Evolutionary conservation across 139 green algal genomes (phyloP).

Genomic region (Microglena sp.): DNA sequence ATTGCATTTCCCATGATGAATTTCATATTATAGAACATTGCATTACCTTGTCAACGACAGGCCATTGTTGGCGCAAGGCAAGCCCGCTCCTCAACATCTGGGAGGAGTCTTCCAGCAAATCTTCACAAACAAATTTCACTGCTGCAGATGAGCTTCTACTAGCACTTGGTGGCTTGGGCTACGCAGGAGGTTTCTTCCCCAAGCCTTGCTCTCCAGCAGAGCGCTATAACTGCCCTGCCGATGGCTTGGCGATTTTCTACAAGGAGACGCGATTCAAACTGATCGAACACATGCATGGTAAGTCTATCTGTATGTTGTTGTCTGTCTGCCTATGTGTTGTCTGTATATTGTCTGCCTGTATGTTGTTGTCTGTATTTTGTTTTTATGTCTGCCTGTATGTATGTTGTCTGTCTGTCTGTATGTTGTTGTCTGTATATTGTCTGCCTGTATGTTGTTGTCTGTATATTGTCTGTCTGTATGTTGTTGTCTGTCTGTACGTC

Average conservation of each 20-base stretch:
- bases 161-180: slow-evolving; percentile 18
- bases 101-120: slow-evolving; percentile 14
- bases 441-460: too few relatives aligned
- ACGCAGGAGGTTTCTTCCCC: slow-evolving; percentile 24
- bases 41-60: neutral
- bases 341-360: too few relatives aligned
- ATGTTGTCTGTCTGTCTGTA: too few relatives aligned
- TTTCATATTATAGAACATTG: neutral
- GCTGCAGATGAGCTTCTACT: slow-evolving; percentile 19
- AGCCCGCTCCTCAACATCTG: slow-evolving; percentile 51
- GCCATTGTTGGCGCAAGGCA: slow-evolving; percentile 21
- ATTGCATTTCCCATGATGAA: neutral
- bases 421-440: too few relatives aligned
- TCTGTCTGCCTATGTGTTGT: too few relatives aligned
- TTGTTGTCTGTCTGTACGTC: too few relatives aligned
- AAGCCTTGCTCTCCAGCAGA: slow-evolving; percentile 37
- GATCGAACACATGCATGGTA: neutral
- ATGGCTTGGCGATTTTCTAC: slow-evolving; percentile 49
- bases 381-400: too few relatives aligned
- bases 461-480: too few relatives aligned
- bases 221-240: slow-evolving; percentile 27
- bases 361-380: too few relatives aligned
- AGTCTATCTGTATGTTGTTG: too few relatives aligned
- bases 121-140: neutral
- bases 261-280: slow-evolving; percentile 24